These are phyloP conservation scores for Plasmodium gonderi DNA, from an alignment of 169 alveolate species.

Conservation along the genomic window DNA sequence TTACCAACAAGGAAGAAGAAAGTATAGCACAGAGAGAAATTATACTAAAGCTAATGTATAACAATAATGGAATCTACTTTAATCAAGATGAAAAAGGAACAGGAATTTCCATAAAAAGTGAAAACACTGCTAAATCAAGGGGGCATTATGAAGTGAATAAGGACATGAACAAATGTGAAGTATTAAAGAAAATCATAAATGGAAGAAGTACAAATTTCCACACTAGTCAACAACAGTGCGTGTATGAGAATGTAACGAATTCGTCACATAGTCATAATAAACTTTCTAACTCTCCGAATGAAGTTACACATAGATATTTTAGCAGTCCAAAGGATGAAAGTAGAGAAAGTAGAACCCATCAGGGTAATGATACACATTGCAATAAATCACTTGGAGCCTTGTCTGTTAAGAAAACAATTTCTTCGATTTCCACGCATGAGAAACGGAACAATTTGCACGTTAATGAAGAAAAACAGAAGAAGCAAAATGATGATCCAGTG, in stretches of 20 bases:
- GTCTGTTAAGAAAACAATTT: too few relatives aligned
- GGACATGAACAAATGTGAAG: background rate
- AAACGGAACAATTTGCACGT: background rate
- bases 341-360: too few relatives aligned
- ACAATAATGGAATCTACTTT: conserved; percentile 61
- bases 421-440: background rate
- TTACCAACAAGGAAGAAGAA: background rate
- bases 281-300: background rate
- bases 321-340: background rate
- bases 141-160: background rate
- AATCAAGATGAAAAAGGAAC: conserved; percentile 21
- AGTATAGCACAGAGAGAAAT: conserved; percentile 23
- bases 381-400: too few relatives aligned
- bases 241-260: background rate
- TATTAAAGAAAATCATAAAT: background rate
- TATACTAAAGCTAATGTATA: conserved; percentile 54
- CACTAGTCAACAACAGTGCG: background rate
- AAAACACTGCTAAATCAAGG: background rate
- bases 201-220: background rate
- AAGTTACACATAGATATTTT: background rate
- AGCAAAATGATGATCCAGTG: background rate
- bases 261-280: background rate
- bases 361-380: too few relatives aligned
- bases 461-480: background rate
- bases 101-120: background rate